Conservation (phyloP, 345 rosid genomes). For the Acer campestre region DNA sequence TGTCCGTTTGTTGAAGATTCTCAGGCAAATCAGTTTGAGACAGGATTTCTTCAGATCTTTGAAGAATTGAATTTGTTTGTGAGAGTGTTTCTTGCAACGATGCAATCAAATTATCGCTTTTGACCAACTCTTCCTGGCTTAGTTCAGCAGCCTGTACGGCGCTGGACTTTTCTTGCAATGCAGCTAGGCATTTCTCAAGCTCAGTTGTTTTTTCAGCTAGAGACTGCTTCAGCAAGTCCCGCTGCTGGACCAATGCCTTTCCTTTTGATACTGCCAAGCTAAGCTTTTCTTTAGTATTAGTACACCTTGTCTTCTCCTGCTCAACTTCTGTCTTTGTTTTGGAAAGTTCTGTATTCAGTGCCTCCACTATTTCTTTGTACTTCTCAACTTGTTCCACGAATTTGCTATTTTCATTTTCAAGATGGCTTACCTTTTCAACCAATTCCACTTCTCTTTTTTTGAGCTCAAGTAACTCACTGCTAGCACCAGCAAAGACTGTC, state of each 20-base stretch:
- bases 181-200: slow-evolving; percentile 68
- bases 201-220: slow-evolving; percentile 68
- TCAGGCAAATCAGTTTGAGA: slow-evolving; percentile 50
- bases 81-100: slow-evolving; percentile 65
- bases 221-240: slow-evolving; percentile 79
- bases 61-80: slow-evolving; percentile 48
- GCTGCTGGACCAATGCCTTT: slow-evolving; percentile 89
- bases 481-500: slow-evolving; percentile 57
- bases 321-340: slow-evolving; percentile 63
- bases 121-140: slow-evolving; percentile 57
- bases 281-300: slow-evolving; percentile 90
- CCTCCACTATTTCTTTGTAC: slow-evolving; percentile 50
- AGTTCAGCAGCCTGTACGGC: slow-evolving; percentile 60
- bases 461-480: slow-evolving; percentile 57
- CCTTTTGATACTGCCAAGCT: slow-evolving; percentile 96
- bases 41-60: slow-evolving; percentile 57
- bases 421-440: slow-evolving; percentile 43
- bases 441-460: slow-evolving; percentile 57
- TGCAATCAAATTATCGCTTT: slow-evolving; percentile 51
- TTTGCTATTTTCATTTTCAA: slow-evolving; percentile 60
- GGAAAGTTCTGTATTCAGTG: slow-evolving; percentile 48
- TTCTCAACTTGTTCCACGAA: slow-evolving; percentile 60
- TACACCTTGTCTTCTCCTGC: slow-evolving; percentile 73
- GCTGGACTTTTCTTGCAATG: slow-evolving; percentile 60
- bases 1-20: slow-evolving; percentile 56